These are phyloP conservation scores for Thuidium tamariscinum DNA, from an alignment of 225 moss, liverwort and hornwort species.

Conservation along the genomic window DNA sequence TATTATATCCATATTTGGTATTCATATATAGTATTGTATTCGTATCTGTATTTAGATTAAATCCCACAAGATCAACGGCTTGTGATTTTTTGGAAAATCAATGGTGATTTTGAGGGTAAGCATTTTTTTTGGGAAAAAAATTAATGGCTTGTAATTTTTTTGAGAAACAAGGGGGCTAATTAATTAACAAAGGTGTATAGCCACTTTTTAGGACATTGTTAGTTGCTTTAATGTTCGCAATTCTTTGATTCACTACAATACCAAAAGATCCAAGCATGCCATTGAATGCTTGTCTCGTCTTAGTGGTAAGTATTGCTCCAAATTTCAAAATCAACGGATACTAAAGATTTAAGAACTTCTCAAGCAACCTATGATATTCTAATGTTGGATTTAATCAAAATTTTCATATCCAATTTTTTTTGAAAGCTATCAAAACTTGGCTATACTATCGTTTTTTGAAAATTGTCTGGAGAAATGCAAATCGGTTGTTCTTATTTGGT, in stretches of 20 bases:
- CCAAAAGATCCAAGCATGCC: background rate
- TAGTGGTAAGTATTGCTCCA: accelerated
- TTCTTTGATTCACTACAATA: background rate
- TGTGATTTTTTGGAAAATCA: too few species aligned
- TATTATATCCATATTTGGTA: too few species aligned
- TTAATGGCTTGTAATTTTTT: too few species aligned
- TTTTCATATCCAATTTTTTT: background rate
- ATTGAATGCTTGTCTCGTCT: accelerated
- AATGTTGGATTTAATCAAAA: background rate
- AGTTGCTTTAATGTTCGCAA: background rate
- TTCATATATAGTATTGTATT: too few species aligned
- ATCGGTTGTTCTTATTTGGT: background rate
- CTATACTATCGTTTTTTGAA: background rate
- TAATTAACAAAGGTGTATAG: too few species aligned
- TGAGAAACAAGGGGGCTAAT: too few species aligned
- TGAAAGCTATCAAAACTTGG: background rate
- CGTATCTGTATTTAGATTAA: too few species aligned
- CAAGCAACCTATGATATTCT: background rate
- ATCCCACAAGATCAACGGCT: too few species aligned
- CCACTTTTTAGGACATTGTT: too few species aligned
- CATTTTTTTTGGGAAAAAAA: too few species aligned
- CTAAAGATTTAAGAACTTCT: background rate
- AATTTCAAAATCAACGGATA: background rate
- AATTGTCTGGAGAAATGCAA: background rate
- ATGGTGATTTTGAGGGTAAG: too few species aligned